Percentiles rank a stretch among this genome's conserved stretches.
Conservation (phyloP, 2,329 filamentous ascomycete genomes). For the Trichothecium roseum region DNA sequence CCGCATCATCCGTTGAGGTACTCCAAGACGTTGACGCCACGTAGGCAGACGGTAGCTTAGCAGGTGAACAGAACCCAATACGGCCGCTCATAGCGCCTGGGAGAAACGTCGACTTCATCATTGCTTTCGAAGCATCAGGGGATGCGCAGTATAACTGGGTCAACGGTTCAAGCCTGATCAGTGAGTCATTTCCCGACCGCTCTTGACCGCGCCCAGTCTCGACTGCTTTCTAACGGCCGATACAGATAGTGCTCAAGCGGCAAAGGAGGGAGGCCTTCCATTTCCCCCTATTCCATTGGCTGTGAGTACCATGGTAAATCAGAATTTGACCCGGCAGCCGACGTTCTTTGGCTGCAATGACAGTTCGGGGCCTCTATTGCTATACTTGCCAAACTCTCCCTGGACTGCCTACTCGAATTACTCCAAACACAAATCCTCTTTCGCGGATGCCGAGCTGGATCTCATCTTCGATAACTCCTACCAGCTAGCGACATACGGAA, state of each 20-base stretch:
- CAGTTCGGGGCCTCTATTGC: conserved; percentile 11
- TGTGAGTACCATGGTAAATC: conserved; percentile 14
- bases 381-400: conserved; percentile 18
- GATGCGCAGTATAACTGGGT: conserved; percentile 14
- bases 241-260: conserved; percentile 9
- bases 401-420: conserved; percentile 17
- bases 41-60: conserved; percentile 19
- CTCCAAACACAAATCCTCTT: conserved; percentile 11
- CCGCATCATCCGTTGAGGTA: background rate
- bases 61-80: conserved; percentile 17
- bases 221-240: background rate
- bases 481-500: conserved; percentile 67
- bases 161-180: conserved; percentile 16
- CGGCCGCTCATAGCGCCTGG: conserved; percentile 16
- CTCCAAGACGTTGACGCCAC: no score
- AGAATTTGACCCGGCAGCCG: conserved; percentile 14
- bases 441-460: conserved; percentile 14
- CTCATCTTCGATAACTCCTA: conserved; percentile 53
- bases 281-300: conserved; percentile 16
- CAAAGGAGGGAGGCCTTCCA: conserved; percentile 13
- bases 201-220: background rate
- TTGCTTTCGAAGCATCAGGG: conserved; percentile 19
- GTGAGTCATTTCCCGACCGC: conserved; percentile 5
- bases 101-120: conserved; percentile 16
- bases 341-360: conserved; percentile 18